Percentiles rank a stretch among this genome's conserved stretches.
Conservation (phyloP, 768 basidiomycete genomes). For the Botryobasidium botryosum region DNA sequence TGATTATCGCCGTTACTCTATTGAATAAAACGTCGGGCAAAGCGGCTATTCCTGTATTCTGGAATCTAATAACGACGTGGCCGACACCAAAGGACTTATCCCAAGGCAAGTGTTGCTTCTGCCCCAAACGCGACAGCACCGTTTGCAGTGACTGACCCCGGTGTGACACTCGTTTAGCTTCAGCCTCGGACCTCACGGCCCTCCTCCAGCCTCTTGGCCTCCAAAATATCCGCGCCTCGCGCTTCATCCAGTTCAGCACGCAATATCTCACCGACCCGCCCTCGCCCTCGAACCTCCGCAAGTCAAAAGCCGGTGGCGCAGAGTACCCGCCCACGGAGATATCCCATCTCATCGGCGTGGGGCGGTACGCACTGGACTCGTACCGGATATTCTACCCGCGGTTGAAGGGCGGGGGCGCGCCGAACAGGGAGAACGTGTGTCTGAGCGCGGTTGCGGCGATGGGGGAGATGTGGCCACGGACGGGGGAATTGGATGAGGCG, state of each 20-base stretch:
- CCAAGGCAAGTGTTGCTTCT: slow-evolving; percentile 27
- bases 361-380: slow-evolving; percentile 57
- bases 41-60: slow-evolving; percentile 48
- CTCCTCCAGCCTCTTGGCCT: slow-evolving; percentile 41
- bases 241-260: slow-evolving; percentile 37
- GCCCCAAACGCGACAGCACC: not conserved
- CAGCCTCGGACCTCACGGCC: slow-evolving; percentile 24
- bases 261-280: slow-evolving; percentile 33
- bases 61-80: slow-evolving; percentile 38
- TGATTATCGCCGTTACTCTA: slow-evolving; percentile 47
- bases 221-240: slow-evolving; percentile 35
- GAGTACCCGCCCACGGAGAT: slow-evolving; percentile 32
- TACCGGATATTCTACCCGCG: slow-evolving; percentile 46
- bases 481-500: slow-evolving; percentile 24
- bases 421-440: slow-evolving; percentile 14
- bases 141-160: not conserved
- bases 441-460: slow-evolving; percentile 11
- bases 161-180: not conserved
- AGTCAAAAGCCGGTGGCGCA: too few species aligned
- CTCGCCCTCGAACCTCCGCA: too few species aligned
- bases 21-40: slow-evolving; percentile 55
- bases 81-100: slow-evolving; percentile 38
- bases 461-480: not conserved
- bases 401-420: slow-evolving; percentile 16
- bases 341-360: slow-evolving; percentile 45